Percentiles rank a stretch among this genome's conserved stretches.
These are phyloP conservation scores for Plasmodium vivax DNA, from an alignment of 169 alveolate species.

Conservation along the genomic window DNA sequence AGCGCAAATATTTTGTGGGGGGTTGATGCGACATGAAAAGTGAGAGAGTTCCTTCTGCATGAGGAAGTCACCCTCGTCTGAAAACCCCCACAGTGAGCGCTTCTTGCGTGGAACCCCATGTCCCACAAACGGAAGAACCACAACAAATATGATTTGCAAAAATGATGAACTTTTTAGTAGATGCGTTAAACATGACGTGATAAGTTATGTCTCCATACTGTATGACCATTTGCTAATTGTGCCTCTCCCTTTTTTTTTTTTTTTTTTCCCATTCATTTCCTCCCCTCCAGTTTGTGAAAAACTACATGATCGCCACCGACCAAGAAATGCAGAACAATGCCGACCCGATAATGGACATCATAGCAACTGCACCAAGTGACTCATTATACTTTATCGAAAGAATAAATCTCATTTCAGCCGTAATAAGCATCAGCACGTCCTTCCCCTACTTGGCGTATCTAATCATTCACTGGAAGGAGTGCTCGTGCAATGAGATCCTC, in stretches of 20 bases:
- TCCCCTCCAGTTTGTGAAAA: constrained; percentile 37
- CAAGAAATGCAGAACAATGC: constrained; percentile 75
- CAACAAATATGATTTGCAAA: neutral
- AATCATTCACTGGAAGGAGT: constrained; percentile 72
- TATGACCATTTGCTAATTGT: neutral
- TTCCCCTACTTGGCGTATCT: constrained; percentile 69
- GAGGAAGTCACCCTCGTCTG: neutral
- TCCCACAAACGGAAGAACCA: neutral
- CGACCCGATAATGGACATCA: constrained; percentile 72
- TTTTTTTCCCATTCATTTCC: neutral
- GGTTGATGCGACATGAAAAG: neutral
- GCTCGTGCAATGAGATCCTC: constrained; percentile 67
- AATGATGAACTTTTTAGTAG: neutral
- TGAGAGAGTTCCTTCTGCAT: neutral
- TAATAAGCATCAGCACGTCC: constrained; percentile 70
- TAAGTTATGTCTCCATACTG: neutral
- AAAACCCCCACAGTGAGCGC: neutral
- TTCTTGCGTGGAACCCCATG: neutral
- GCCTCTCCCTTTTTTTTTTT: neutral
- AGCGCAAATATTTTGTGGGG: neutral
- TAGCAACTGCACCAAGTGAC: constrained; percentile 74
- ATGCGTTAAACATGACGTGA: neutral
- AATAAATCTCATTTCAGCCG: constrained; percentile 71
- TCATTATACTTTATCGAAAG: constrained; percentile 69
- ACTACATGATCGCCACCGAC: constrained; percentile 68